A percentile compares a stretch with the other conserved stretches of the same genome.
phyloP scores from a whole-genome alignment of 257 asterid genomes.

The Jaltomata sinuosa region DNA sequence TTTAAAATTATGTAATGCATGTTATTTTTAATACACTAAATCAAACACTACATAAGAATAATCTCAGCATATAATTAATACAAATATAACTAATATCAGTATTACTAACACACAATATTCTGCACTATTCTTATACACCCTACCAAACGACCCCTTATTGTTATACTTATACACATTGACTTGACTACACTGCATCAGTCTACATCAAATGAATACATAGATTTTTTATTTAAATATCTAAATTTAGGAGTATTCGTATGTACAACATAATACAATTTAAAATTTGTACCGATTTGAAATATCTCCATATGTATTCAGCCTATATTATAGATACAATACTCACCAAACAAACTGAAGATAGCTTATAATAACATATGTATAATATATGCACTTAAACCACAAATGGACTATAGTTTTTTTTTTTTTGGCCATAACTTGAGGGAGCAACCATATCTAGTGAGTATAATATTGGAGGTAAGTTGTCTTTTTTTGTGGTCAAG shows the following conservation, averaged over 20 bases:
- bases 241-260: no score
- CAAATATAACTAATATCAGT: no score
- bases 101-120: no score
- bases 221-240: no score
- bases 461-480: neutral
- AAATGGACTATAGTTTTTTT: neutral
- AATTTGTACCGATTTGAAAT: neutral
- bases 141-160: no score
- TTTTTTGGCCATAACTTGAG: neutral
- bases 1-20: no score
- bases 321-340: neutral
- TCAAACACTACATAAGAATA: no score
- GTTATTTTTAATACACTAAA: no score
- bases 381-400: neutral
- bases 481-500: constrained; percentile 11
- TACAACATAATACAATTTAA: no score
- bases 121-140: no score
- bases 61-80: no score
- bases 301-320: neutral
- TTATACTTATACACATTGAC: neutral
- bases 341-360: neutral
- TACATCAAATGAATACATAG: neutral
- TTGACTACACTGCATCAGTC: neutral
- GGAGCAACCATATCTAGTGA: neutral
- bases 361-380: neutral